phyloP scores from a whole-genome alignment of 2,329 filamentous ascomycete species.

The Waltergamsia citrina region DNA sequence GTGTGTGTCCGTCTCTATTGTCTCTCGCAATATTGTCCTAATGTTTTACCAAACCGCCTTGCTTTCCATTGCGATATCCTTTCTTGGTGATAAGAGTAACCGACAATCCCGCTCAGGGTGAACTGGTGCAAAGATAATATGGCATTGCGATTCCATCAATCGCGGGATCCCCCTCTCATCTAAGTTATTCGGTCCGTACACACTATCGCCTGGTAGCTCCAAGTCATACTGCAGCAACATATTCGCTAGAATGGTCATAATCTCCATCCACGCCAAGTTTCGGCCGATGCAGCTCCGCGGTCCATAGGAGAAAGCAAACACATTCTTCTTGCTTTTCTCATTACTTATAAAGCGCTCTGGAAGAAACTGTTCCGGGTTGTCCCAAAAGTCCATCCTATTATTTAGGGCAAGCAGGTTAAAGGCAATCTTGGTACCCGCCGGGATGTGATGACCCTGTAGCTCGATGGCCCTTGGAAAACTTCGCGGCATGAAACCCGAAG shows the following conservation, averaged over 20 bases:
- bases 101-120: constrained; percentile 3
- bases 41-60: too few relatives aligned
- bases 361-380: constrained; percentile 1
- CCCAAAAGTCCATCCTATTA: constrained; percentile 1
- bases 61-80: too few relatives aligned
- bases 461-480: background rate
- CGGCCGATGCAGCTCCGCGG: constrained; percentile 5
- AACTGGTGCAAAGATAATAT: background rate
- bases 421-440: constrained; percentile 2
- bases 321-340: constrained; percentile 2
- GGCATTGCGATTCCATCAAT: background rate
- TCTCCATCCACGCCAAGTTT: constrained; percentile 4
- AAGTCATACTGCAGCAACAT: constrained; percentile 2
- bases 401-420: constrained; percentile 3
- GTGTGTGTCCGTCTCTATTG: too few relatives aligned
- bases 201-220: background rate
- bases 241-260: constrained; percentile 2
- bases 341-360: constrained; percentile 1
- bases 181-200: background rate
- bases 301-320: constrained; percentile 5
- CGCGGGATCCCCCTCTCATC: constrained; percentile 1
- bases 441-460: constrained; percentile 3
- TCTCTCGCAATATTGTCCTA: too few relatives aligned
- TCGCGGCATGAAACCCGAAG: constrained; percentile 3
- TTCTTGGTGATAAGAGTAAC: too few relatives aligned